These are phyloP conservation scores for Ascocoryne sarcoides DNA, from an alignment of 2,329 filamentous ascomycete genomes.

Conservation along the genomic window DNA sequence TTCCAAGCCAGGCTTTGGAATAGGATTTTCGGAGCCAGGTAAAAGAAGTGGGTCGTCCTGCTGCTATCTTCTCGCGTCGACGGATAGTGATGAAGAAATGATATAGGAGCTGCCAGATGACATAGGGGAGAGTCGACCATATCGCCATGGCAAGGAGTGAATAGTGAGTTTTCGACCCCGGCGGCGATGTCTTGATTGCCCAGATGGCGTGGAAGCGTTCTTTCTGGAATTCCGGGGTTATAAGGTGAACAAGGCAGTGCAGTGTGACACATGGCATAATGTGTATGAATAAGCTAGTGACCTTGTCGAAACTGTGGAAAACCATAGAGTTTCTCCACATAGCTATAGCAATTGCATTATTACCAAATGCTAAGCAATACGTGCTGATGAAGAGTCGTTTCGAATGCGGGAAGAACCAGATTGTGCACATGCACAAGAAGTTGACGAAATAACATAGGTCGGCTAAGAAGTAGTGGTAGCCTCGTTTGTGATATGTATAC, in stretches of 20 bases:
- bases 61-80: constrained; percentile 90
- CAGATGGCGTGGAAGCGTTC: constrained; percentile 77
- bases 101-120: constrained; percentile 85
- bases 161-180: constrained; percentile 73
- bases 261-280: constrained; percentile 96
- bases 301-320: constrained; percentile 97
- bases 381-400: constrained; percentile 87
- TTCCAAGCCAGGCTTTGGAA: constrained; percentile 80
- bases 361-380: constrained; percentile 89
- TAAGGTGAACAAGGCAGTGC: constrained; percentile 83
- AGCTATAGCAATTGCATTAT: constrained; percentile 94
- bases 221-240: constrained; percentile 55
- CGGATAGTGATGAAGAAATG: constrained; percentile 94
- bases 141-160: constrained; percentile 75
- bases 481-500: constrained; percentile 82
- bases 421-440: constrained; percentile 66
- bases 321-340: constrained; percentile 99
- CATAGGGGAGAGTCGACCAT: constrained; percentile 90
- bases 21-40: constrained; percentile 95
- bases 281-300: constrained; percentile 95
- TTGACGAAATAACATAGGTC: constrained; percentile 99
- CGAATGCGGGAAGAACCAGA: constrained; percentile 86
- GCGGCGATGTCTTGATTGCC: constrained; percentile 60
- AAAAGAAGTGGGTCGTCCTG: constrained; percentile 90
- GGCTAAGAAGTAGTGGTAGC: constrained; percentile 94